Base-by-base conservation (phyloP, 2,329 filamentous ascomycete species). In the Fusarium tjaetaba region DNA sequence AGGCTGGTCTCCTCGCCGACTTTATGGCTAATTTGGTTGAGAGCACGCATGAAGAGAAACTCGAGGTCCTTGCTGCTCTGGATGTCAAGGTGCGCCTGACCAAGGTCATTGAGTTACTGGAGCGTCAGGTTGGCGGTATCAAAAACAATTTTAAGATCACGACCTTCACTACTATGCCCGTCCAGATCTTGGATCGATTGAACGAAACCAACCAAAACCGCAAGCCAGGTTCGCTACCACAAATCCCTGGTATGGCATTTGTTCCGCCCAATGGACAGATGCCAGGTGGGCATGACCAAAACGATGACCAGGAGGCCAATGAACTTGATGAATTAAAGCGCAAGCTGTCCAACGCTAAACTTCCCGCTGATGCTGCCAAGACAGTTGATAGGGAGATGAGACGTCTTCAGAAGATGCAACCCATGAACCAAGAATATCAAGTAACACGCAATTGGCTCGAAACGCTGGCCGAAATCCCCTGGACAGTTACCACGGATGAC, bases 11-110 rank as follows among this genome's bases (percentile, higher is more conserved):
- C 14, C 87, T 99, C 15, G 96, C 96, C 11, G 96, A 99, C 81
- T 98, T 98, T 81, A 98, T 99, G 94, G 92, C 94, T 43, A 97
- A 97, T 80, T 89, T 98, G 30, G 90, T 97, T 6, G 94, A 97
- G 72, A 92, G 93, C 57, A 93, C 91, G 15, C 93, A 97, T 72
- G 94, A 97, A 81, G 96, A 99, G 80, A 98, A 97, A 82, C 87
- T 99, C 61, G 90, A 93, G 63, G 90, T 99, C 22, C 86, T 99
- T 41, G 90, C 94, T n/a, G 91, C 95, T 2, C 83, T 97, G 10
- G 91, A 95, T 77, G 86, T 96, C 52, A 93, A 93, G 75, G 90
- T 93, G 52, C 89, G 96, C 42, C 87, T 98, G 61, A 90, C 93
- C 71, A 92, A 92, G 76, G 94, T 97, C 22, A 92, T 97, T 64